A percentile compares a stretch with the other conserved stretches of the same genome.
Conservation (phyloP, 495 filamentous ascomycete species). For the Podospora anserina region DNA sequence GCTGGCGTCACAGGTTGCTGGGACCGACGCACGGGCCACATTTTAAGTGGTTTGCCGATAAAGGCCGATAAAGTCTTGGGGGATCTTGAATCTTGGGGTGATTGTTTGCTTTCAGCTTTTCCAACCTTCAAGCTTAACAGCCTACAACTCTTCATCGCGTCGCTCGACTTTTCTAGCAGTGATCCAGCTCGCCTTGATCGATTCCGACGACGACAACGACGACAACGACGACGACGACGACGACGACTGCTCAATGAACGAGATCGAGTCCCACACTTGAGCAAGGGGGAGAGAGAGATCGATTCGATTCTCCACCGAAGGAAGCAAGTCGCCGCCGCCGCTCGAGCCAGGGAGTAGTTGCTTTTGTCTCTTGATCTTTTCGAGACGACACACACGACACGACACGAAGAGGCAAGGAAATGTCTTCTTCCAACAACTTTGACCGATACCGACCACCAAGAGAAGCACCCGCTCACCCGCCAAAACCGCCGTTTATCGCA, state of each 20-base stretch:
- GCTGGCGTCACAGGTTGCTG: neutral
- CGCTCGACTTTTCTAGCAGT: neutral
- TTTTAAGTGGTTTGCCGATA: constrained; percentile 15
- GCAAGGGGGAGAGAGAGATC: constrained; percentile 26
- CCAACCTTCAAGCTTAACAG: neutral
- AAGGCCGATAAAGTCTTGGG: constrained; percentile 14
- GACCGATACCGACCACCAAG: constrained; percentile 50
- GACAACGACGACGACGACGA: neutral
- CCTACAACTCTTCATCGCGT: constrained; percentile 3
- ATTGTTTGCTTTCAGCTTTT: neutral
- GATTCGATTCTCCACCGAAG: neutral
- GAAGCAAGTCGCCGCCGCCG: no score
- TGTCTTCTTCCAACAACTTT: constrained; percentile 41
- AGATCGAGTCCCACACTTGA: constrained; percentile 2
- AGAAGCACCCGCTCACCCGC: constrained; percentile 39
- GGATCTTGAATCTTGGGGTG: constrained; percentile 1
- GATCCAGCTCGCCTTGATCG: neutral
- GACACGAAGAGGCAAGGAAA: neutral
- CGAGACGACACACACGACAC: no score
- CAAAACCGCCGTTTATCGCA: constrained; percentile 38
- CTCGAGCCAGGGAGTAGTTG: neutral
- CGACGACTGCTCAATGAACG: neutral
- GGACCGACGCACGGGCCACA: constrained; percentile 13
- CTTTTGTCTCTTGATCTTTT: neutral
- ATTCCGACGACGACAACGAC: neutral